Evolutionary conservation across 495 filamentous ascomycete species (phyloP).

Genomic region (Pyrenula aspistea): DNA sequence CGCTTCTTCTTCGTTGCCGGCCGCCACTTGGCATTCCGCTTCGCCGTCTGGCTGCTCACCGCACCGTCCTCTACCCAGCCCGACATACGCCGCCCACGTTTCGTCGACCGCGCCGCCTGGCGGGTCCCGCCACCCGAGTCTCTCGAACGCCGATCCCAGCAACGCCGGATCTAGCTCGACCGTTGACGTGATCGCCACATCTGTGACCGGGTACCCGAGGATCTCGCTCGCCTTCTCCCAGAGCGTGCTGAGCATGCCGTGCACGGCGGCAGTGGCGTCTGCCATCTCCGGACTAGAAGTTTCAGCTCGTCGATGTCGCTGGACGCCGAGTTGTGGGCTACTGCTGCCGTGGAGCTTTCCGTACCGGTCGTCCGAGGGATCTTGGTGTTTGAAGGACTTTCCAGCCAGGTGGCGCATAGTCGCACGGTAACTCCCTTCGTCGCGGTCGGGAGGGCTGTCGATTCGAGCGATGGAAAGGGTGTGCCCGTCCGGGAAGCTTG

Average conservation of each 20-base stretch:
- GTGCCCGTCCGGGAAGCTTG: background rate
- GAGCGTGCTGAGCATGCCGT: background rate
- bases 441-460: background rate
- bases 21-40: too few relatives aligned
- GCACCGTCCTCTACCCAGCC: too few relatives aligned
- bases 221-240: background rate
- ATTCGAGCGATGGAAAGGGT: background rate
- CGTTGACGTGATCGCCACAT: background rate
- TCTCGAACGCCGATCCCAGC: background rate
- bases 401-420: background rate
- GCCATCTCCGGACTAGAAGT: too few relatives aligned
- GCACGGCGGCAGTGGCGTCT: background rate
- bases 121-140: background rate
- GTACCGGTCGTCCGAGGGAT: background rate
- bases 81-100: background rate
- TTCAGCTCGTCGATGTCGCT: background rate
- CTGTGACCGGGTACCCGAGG: background rate
- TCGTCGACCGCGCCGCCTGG: background rate
- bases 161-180: background rate
- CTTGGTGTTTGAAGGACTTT: background rate
- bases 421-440: background rate
- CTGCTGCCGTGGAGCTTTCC: background rate
- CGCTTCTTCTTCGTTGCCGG: too few relatives aligned
- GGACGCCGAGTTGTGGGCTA: background rate
- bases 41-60: too few relatives aligned